phyloP scores from a whole-genome alignment of 148 eudicot species.

The Camellia lanceoleosa region DNA sequence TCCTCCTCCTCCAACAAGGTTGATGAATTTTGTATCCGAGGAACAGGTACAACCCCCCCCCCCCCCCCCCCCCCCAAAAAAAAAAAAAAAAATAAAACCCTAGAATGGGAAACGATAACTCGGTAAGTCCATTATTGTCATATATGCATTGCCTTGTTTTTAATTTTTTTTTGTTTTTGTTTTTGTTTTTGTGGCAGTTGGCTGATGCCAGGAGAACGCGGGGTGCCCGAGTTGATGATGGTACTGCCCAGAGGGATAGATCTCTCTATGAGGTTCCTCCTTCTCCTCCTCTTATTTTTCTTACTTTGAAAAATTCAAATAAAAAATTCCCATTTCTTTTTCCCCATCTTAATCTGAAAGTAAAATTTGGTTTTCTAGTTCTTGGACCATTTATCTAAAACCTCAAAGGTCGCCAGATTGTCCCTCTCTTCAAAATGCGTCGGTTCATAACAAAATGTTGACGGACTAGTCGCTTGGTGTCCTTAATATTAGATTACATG shows the following conservation, averaged over 20 bases:
- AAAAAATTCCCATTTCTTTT: too few species aligned
- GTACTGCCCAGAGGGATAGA: constrained; percentile 97
- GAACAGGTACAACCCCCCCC: constrained; percentile 45
- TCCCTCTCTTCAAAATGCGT: neutral
- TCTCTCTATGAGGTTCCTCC: constrained; percentile 71
- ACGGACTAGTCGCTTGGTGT: too few species aligned
- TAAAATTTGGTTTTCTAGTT: neutral
- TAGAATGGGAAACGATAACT: neutral
- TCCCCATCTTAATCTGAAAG: neutral
- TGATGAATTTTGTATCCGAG: constrained; percentile 86
- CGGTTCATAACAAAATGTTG: neutral
- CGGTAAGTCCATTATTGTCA: neutral
- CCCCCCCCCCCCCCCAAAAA: too few species aligned
- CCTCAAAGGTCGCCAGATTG: neutral
- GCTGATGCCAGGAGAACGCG: constrained; percentile 63
- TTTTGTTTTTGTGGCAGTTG: constrained; percentile 42
- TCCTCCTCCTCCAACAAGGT: constrained; percentile 44
- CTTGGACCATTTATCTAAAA: neutral
- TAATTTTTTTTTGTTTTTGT: neutral
- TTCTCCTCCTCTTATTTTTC: neutral
- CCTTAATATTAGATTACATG: too few species aligned
- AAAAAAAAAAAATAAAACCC: neutral
- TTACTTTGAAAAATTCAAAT: neutral
- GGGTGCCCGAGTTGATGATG: constrained; percentile 86
- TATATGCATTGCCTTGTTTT: neutral